A percentile compares a stretch with the other conserved stretches of the same genome.
phyloP scores from a whole-genome alignment of 768 basidiomycete species.

The Rhodotorula babjevae region DNA sequence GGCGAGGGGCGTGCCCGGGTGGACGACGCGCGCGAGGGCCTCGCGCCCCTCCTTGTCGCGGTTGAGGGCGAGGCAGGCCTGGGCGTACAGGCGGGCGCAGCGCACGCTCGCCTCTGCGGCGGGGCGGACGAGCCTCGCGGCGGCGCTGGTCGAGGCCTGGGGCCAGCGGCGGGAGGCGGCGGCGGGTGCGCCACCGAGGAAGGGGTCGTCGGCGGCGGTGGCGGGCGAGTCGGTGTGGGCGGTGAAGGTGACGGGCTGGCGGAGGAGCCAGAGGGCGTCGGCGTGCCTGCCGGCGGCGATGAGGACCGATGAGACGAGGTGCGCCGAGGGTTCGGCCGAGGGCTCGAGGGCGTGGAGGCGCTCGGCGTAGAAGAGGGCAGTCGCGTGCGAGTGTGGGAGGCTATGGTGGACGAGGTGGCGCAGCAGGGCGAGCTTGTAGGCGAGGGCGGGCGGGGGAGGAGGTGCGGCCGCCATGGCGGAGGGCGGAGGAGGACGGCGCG shows the following conservation, averaged over 20 bases:
- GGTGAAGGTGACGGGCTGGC: slow-evolving; percentile 28
- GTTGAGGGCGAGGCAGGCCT: slow-evolving; percentile 67
- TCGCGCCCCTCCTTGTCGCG: slow-evolving; percentile 65
- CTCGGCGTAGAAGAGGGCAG: slow-evolving; percentile 86
- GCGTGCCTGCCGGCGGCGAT: slow-evolving; percentile 66
- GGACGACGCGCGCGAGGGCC: slow-evolving; percentile 37
- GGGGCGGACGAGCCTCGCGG: slow-evolving; percentile 50
- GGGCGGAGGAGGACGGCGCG: not conserved
- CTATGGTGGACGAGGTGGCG: slow-evolving; percentile 2
- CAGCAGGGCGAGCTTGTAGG: slow-evolving; percentile 6
- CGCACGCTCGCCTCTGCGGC: slow-evolving; percentile 62
- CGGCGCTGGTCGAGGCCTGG: not conserved
- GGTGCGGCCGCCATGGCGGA: not conserved
- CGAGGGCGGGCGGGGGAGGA: not conserved
- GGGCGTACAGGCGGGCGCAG: slow-evolving; percentile 72
- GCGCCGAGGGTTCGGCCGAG: slow-evolving; percentile 71
- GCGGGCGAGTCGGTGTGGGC: not conserved
- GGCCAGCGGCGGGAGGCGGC: not conserved
- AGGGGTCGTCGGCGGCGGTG: slow-evolving; percentile 1
- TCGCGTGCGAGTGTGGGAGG: slow-evolving; percentile 43
- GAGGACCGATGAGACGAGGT: slow-evolving; percentile 75
- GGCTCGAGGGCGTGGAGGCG: slow-evolving; percentile 69
- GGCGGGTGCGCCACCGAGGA: too few relatives aligned
- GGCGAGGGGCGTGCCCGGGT: slow-evolving; percentile 60
- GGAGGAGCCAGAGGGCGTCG: slow-evolving; percentile 66